Evolutionary conservation across 306 rosid species (phyloP).

Genomic region (Sphenostylis stenocarpa): DNA sequence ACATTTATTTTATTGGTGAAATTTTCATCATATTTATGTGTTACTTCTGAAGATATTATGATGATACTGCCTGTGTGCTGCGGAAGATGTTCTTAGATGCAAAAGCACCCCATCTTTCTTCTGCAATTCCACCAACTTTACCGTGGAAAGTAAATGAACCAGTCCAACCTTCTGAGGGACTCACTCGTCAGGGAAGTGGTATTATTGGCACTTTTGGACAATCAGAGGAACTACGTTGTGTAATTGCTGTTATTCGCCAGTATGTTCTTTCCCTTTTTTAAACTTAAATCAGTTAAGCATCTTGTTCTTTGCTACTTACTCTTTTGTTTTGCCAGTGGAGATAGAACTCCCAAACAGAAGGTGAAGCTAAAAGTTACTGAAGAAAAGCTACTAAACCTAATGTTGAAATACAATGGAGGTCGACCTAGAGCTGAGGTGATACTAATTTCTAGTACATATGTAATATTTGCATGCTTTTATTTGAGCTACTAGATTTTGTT

Average conservation of each 20-base stretch:
- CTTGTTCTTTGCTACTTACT: conserved; percentile 34
- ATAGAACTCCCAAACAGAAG: conserved; percentile 99
- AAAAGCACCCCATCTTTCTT: conserved; percentile 96
- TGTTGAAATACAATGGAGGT: conserved; percentile 96
- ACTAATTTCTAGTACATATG: conserved; percentile 8
- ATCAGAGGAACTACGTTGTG: conserved; percentile 94
- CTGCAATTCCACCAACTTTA: conserved; percentile 84
- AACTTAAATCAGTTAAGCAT: conserved; percentile 15
- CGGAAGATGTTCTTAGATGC: conserved; percentile 93
- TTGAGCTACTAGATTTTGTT: neutral
- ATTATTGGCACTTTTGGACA: conserved; percentile 90
- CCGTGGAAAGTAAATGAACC: conserved; percentile 95
- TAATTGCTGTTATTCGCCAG: conserved; percentile 89
- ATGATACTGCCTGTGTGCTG: conserved; percentile 93
- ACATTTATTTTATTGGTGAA: conserved; percentile 4
- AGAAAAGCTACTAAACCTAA: conserved; percentile 84
- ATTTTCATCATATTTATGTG: conserved; percentile 5
- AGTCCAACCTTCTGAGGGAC: conserved; percentile 76
- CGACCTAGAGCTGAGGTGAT: conserved; percentile 88
- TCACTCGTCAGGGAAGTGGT: conserved; percentile 99
- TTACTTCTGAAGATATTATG: conserved; percentile 70
- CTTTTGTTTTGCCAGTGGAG: conserved; percentile 70
- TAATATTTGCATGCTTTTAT: conserved; percentile 9
- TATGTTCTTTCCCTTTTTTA: conserved; percentile 46
- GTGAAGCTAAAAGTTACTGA: conserved; percentile 96